Evolutionary conservation across 495 filamentous ascomycete genomes (phyloP).

Genomic region (Podospora conica): DNA sequence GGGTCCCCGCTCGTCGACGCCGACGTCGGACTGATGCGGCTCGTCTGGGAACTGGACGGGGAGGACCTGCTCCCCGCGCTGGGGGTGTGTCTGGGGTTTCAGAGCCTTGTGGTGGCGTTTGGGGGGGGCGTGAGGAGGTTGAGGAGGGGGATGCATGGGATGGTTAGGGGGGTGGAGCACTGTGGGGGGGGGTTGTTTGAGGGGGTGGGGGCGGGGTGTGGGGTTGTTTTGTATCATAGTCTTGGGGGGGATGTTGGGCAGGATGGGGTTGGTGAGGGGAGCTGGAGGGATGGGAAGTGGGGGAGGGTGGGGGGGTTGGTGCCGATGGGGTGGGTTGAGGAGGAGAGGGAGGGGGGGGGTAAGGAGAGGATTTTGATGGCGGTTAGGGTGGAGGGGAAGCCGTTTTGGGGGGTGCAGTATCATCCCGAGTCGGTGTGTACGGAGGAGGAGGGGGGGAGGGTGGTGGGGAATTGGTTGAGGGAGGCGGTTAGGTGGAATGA

Average conservation of each 20-base stretch:
- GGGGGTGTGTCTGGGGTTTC: constrained; percentile 90
- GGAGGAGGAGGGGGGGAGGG: constrained; percentile 52
- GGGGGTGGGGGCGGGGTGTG: constrained; percentile 45
- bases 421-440: constrained; percentile 95
- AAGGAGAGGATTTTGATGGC: constrained; percentile 69
- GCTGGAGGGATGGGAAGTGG: constrained; percentile 33
- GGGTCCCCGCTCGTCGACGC: constrained; percentile 52
- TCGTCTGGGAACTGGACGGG: constrained; percentile 63
- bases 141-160: constrained; percentile 68
- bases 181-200: constrained; percentile 36
- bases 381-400: constrained; percentile 59
- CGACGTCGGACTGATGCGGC: constrained; percentile 75
- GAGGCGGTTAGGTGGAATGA: constrained; percentile 51
- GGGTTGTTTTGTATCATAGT: constrained; percentile 85
- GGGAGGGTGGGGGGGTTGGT: constrained; percentile 37
- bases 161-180: constrained; percentile 54
- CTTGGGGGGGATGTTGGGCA: constrained; percentile 59
- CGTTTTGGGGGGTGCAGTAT: constrained; percentile 90
- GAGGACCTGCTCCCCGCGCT: constrained; percentile 62
- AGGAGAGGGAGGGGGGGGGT: constrained; percentile 30
- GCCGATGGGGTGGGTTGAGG: constrained; percentile 63
- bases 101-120: constrained; percentile 65
- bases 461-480: constrained; percentile 75
- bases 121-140: constrained; percentile 61
- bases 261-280: constrained; percentile 20